Evolutionary conservation across 768 basidiomycete species (phyloP), one percentile per base, ranked within the genome.

Genomic region (Tremella fuciformis): DNA sequence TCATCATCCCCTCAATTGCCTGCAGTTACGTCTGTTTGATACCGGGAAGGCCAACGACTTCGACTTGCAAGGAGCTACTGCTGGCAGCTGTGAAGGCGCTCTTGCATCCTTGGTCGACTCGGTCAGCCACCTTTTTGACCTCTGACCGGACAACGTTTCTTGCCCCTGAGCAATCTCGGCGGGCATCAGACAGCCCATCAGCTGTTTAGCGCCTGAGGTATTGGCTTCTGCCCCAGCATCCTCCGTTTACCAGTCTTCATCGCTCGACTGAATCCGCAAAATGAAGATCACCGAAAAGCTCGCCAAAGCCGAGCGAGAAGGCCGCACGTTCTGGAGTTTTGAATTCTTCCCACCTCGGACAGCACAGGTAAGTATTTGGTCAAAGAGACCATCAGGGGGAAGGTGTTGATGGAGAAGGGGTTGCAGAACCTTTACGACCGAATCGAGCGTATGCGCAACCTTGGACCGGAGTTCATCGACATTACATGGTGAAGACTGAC

Each of bases 251-350:
- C 11, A 34, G 3, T 19, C 40, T 18, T 51, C 8, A 18, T 46
- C 42, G 26, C 49, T 15, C 26, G 51, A 38, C 29, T 34, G 29
- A 34, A 11, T 11, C 11, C 29, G 4, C 64, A 64, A 29, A 26
- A 96, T 96, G 91, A 94, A 88, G 84, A 90, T 98, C 77, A 91
- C 86, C 67, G 85, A 92, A 78, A 97, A 94, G 81, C 89, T 97
- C 46, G 82, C 86, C 63, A 85, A 89, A 77, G 89, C 89, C 49
- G 80, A 84, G 60, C 86, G 87, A 75, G 88, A 94, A 68, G 86
- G 87, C 63, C 85, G 90, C 71, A 80, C 89, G 59, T 96, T 92
- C 88, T 99, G 93, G 93, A 92, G 90, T 38, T 98, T 99, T 76
- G 94, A 99, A 76, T 98, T 92, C 80, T 98, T 99, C 72, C 94